Conservation (phyloP, 2,329 filamentous ascomycete species). For the Dichotomopilus funicola region DNA sequence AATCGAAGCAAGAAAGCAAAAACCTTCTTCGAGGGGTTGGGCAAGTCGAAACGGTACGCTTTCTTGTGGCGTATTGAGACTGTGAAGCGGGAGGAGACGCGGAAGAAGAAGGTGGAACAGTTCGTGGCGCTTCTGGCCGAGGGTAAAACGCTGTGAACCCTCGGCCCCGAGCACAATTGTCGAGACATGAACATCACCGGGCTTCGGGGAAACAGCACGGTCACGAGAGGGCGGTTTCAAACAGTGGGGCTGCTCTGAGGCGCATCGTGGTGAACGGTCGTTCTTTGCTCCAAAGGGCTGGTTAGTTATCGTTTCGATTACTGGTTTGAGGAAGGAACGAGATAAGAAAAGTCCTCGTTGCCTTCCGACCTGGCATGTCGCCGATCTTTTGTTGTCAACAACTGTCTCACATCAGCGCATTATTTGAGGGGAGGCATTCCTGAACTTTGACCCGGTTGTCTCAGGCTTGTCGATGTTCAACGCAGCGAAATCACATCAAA, state of each 20-base stretch:
- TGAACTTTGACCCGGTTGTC: too few species aligned
- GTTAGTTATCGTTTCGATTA: background rate
- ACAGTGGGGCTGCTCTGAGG: too few species aligned
- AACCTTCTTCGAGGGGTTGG: conserved; percentile 37
- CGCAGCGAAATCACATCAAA: too few species aligned
- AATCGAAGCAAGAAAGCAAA: conserved; percentile 30
- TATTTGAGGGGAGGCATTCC: too few species aligned
- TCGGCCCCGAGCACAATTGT: conserved; percentile 30
- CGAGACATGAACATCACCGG: conserved; percentile 6
- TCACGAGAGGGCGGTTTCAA: too few species aligned
- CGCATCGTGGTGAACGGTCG: too few species aligned
- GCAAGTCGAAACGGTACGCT: conserved; percentile 39
- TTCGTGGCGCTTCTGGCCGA: conserved; percentile 35
- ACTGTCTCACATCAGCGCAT: too few species aligned
- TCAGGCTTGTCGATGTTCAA: too few species aligned
- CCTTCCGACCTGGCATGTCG: too few species aligned
- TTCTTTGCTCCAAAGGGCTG: background rate
- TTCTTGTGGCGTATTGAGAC: conserved; percentile 42
- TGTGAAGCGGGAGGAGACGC: conserved; percentile 32
- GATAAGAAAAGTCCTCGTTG: background rate
- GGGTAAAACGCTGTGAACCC: conserved; percentile 26
- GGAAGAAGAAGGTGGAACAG: conserved; percentile 34
- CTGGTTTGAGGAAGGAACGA: background rate
- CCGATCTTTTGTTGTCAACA: too few species aligned
- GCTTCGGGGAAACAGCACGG: background rate